Base-by-base conservation (phyloP, 208 protist genomes). In the Wallacemonas sp. region DNA sequence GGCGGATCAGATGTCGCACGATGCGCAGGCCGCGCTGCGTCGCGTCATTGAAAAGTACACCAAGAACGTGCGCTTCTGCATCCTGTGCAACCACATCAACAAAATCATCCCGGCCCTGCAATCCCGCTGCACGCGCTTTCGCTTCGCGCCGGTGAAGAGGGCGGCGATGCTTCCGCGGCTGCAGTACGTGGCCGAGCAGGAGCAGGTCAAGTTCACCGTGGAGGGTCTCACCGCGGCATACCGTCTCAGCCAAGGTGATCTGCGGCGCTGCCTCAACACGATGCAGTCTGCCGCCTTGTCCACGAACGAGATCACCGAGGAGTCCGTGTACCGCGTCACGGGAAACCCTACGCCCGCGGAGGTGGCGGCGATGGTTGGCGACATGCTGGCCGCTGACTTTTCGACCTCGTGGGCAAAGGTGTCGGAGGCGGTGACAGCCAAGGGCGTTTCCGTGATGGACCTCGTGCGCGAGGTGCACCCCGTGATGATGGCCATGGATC, bases 21-120 rank as follows among this genome's bases (percentile, higher is more conserved):
- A 90, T 32, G 99, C 99, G 0, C 99, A 99, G 81, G 87, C 97
- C 0, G 98, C 98, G n/a, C 83, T 99, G 24, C 90, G 98, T 34
- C 86, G 98, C 58, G 89, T 99, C 0, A 99, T 99, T 54, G 98
- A 99, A 78, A 97, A 99, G 72, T 99, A 98, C 82, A 99, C 97
- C 0, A 78, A 70, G 39, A 99, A 98, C 71, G 96, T 96, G 16
- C 92, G 99, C 32, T 99, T 99, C 66, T 99, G 98, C 74, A 85
- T 99, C 6, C 92, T 99, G 39, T 99, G 98, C 89, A 99, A 99
- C 84, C 99, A 99, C 76, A 95, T 99, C 49, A 95, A 93, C 67
- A 97, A 96, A 56, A 93, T 98, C 34, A 98, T 98, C 19, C 93
- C 93, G 3, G 95, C 97, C 0, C 61, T 99, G 17, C 95, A 99